Conservation (phyloP, 495 filamentous ascomycete species). For the Aspergillus ostianus region DNA sequence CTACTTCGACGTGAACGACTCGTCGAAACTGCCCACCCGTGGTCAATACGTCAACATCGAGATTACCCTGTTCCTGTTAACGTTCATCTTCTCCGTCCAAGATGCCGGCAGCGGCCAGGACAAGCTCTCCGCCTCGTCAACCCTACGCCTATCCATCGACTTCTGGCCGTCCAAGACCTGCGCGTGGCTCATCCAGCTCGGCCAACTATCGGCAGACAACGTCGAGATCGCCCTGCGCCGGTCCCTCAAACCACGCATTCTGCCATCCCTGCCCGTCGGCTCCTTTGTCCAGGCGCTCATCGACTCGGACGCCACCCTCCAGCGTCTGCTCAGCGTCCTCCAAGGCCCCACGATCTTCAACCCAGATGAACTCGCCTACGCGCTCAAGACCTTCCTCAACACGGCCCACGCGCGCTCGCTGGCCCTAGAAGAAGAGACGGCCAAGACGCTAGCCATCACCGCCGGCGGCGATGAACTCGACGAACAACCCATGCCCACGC, state of each 20-base stretch:
- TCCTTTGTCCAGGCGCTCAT: slow-evolving; percentile 59
- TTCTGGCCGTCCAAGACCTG: slow-evolving; percentile 53
- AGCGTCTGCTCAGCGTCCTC: slow-evolving; percentile 56
- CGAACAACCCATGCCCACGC: slow-evolving; percentile 11
- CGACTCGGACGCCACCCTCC: slow-evolving; percentile 59
- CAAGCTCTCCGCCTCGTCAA: slow-evolving; percentile 24
- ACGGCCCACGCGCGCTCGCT: slow-evolving; percentile 34
- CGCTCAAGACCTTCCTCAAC: slow-evolving; percentile 39
- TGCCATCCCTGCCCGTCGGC: slow-evolving; percentile 49
- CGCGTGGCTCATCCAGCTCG: slow-evolving; percentile 60
- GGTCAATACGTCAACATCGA: slow-evolving; percentile 39
- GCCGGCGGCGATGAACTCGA: slow-evolving; percentile 21
- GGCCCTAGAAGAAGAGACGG: slow-evolving; percentile 31
- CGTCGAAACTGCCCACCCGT: slow-evolving; percentile 21
- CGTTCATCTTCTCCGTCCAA: slow-evolving; percentile 51
- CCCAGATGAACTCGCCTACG: slow-evolving; percentile 44
- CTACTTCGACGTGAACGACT: slow-evolving; percentile 32
- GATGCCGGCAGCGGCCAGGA: slow-evolving; percentile 13
- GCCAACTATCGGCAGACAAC: slow-evolving; percentile 61
- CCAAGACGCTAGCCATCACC: slow-evolving; percentile 27
- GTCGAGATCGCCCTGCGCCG: slow-evolving; percentile 57
- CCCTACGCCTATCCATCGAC: slow-evolving; percentile 42
- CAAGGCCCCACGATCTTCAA: slow-evolving; percentile 38
- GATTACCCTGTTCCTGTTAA: slow-evolving; percentile 49
- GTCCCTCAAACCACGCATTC: slow-evolving; percentile 44